Evolutionary conservation across 305 asterid genomes (phyloP).

Genomic region (Rubia tinctorum): DNA sequence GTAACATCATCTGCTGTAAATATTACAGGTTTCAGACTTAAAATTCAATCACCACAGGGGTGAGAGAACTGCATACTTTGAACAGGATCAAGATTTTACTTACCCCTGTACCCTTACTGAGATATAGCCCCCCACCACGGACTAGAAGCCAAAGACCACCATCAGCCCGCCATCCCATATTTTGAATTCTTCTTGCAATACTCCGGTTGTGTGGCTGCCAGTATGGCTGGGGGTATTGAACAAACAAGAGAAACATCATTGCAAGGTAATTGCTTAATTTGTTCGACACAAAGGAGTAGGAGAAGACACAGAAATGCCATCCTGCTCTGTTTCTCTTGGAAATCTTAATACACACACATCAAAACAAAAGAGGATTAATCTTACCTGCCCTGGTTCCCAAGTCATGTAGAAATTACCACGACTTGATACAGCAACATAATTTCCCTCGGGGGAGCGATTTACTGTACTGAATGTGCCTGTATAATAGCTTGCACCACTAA

Average conservation of each 20-base stretch:
- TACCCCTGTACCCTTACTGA: conserved; percentile 96
- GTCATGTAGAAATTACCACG: conserved; percentile 99
- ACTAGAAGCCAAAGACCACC: conserved; percentile 99
- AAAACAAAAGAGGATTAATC: conserved; percentile 17
- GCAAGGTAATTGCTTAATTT: neutral
- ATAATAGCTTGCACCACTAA: conserved; percentile 98
- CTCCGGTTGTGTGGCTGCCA: conserved; percentile 99
- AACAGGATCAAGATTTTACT: conserved; percentile 19
- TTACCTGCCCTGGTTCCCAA: conserved; percentile 99
- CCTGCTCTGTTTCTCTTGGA: neutral
- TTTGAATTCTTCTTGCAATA: conserved; percentile 94
- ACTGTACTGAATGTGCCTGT: conserved; percentile 91
- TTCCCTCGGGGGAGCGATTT: conserved; percentile 93
- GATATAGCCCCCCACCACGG: conserved; percentile 98
- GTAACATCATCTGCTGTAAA: neutral
- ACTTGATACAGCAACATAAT: conserved; percentile 97
- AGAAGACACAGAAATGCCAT: neutral
- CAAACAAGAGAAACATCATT: conserved; percentile 6
- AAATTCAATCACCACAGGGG: neutral
- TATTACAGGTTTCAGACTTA: neutral
- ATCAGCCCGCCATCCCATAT: conserved; percentile 99
- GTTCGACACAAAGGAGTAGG: neutral
- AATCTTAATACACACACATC: neutral
- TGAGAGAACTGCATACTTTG: neutral
- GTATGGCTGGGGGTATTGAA: conserved; percentile 52